A percentile compares a stretch with the other conserved stretches of the same genome.
These are phyloP conservation scores for Phytophthora colocasiae DNA, from an alignment of 352 stramenopile species.

Conservation along the genomic window DNA sequence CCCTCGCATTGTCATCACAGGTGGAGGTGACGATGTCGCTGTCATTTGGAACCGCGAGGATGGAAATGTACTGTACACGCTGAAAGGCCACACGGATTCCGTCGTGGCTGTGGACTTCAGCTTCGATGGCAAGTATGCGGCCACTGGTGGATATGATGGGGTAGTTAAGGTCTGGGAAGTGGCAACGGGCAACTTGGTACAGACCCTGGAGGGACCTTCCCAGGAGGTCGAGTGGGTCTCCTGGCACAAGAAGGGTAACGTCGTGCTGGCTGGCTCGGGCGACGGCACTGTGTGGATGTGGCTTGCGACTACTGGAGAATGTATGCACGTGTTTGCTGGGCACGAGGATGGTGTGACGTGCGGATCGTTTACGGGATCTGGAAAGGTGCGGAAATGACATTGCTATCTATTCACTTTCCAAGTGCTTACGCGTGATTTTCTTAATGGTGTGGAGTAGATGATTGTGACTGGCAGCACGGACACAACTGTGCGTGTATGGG, in stretches of 20 bases:
- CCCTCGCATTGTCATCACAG: conserved; percentile 81
- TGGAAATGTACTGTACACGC: conserved; percentile 76
- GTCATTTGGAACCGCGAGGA: conserved; percentile 91
- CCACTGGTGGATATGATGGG: conserved; percentile 87
- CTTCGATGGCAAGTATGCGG: conserved; percentile 89
- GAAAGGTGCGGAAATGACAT: conserved; percentile 74
- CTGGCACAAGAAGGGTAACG: conserved; percentile 93
- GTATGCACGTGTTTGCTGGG: conserved; percentile 98
- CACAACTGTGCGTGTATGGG: conserved; percentile 96
- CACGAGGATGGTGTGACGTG: conserved; percentile 96
- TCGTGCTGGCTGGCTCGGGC: conserved; percentile 88
- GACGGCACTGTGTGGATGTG: conserved; percentile 94
- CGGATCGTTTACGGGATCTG: conserved; percentile 94
- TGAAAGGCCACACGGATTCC: conserved; percentile 83
- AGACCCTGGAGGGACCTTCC: conserved; percentile 88
- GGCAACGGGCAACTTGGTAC: conserved; percentile 75
- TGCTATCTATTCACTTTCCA: background rate
- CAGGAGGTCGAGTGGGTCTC: conserved; percentile 92
- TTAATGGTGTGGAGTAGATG: conserved; percentile 51
- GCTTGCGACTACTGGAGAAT: conserved; percentile 94
- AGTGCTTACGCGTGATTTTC: background rate
- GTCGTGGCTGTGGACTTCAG: conserved; percentile 88
- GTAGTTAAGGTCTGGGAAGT: conserved; percentile 92
- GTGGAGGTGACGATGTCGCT: conserved; percentile 83
- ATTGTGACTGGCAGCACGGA: conserved; percentile 95